Conservation (phyloP, 495 filamentous ascomycete genomes). For the Xylaria telfairii region DNA sequence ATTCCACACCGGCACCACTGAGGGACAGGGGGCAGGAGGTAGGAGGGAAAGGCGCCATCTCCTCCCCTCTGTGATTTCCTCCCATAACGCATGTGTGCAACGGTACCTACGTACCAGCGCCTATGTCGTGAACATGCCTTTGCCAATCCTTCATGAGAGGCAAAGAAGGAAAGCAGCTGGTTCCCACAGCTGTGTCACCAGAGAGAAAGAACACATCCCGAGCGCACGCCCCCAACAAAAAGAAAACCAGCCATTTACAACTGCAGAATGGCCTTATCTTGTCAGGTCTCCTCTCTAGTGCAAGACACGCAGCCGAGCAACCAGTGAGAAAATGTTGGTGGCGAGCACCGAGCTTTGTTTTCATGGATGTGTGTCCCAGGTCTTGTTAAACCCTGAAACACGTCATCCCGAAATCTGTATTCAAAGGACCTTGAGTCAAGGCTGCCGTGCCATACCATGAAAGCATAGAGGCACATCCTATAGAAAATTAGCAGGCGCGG, state of each 20-base stretch:
- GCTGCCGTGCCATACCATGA: background rate
- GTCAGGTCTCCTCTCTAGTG: constrained; percentile 50
- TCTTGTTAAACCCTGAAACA: background rate
- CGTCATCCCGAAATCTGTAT: background rate
- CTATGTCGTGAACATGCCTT: background rate
- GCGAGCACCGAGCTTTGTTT: constrained; percentile 7
- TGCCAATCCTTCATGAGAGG: background rate
- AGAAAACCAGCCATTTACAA: background rate
- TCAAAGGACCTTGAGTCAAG: background rate
- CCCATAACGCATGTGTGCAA: too few relatives aligned
- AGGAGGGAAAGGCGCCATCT: background rate
- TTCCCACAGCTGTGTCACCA: background rate
- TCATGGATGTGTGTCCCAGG: background rate
- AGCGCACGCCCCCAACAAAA: too few relatives aligned
- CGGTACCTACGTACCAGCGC: background rate
- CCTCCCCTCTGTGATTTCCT: too few relatives aligned
- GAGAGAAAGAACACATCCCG: background rate
- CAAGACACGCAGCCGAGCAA: constrained; percentile 46
- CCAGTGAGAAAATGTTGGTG: constrained; percentile 54
- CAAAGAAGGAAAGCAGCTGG: background rate
- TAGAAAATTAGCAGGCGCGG: constrained; percentile 25
- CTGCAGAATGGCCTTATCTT: too few relatives aligned
- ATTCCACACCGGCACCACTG: background rate
- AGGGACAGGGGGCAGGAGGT: too few relatives aligned
- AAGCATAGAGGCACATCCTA: constrained; percentile 10